These are phyloP conservation scores for Miscanthus sacchariflorus DNA, from an alignment of 202 grass and related monocot genomes.

Conservation along the genomic window DNA sequence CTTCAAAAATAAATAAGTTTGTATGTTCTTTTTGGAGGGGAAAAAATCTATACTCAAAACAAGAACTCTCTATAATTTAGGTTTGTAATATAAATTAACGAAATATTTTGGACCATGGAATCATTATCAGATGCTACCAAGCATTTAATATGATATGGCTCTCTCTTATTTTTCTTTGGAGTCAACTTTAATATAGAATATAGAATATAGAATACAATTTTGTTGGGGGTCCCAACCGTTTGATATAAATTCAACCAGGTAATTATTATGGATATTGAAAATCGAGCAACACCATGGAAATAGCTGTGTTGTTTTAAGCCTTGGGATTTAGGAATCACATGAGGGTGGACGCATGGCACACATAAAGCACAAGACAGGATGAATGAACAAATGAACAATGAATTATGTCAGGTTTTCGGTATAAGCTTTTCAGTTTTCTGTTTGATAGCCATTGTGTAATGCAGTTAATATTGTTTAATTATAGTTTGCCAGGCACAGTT, in stretches of 20 bases:
- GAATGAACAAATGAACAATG: not conserved
- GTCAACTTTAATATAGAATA: not conserved
- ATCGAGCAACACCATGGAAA: not conserved
- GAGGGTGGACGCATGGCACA: not conserved
- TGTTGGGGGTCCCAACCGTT: not conserved
- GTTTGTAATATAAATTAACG: not conserved
- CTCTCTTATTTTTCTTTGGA: not conserved
- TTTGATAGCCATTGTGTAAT: not conserved
- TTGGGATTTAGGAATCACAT: not conserved
- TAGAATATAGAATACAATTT: not conserved
- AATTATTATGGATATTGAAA: not conserved
- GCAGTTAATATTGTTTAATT: not conserved
- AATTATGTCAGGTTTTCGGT: not conserved
- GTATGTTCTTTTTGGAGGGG: no score
- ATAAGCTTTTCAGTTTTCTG: not conserved
- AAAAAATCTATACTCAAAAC: not conserved
- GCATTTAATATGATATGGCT: not conserved
- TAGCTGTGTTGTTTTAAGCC: not conserved
- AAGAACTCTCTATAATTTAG: not conserved
- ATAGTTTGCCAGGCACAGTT: not conserved
- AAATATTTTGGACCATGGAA: not conserved
- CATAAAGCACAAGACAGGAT: not conserved
- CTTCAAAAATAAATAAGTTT: constrained; percentile 28
- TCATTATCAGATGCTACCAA: not conserved
- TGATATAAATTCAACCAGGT: not conserved